Evolutionary conservation across 139 green algal species (phyloP).

Genomic region (Closterium sp.): DNA sequence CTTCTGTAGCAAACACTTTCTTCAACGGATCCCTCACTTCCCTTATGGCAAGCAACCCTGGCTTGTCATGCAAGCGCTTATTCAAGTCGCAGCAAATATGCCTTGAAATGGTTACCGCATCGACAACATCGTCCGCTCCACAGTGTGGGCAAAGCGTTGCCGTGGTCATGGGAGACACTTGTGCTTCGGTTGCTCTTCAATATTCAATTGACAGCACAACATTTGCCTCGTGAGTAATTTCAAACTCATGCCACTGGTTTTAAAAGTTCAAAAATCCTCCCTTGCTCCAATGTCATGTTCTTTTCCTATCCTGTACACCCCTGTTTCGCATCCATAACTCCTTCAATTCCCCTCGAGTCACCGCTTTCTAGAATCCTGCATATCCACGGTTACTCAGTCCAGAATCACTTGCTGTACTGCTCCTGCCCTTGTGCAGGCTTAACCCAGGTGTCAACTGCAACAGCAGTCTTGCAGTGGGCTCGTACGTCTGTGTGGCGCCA

Average conservation of each 20-base stretch:
- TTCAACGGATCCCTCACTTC: background rate
- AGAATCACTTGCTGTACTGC: background rate
- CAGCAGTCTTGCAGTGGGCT: background rate
- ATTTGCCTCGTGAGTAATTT: background rate
- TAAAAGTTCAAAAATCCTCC: background rate
- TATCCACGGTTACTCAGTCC: too few species aligned
- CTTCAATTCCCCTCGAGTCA: too few species aligned
- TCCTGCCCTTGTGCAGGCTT: background rate
- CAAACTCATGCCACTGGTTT: background rate
- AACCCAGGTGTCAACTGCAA: conserved; percentile 2
- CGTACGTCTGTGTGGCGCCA: background rate
- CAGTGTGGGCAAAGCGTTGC: background rate
- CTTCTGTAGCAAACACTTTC: background rate
- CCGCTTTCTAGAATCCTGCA: too few species aligned
- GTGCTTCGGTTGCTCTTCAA: background rate
- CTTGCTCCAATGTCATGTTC: too few species aligned
- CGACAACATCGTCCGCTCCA: background rate
- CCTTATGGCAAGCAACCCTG: background rate
- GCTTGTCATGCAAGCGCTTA: background rate
- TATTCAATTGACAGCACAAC: background rate
- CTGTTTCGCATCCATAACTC: too few species aligned
- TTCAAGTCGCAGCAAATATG: background rate
- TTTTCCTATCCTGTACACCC: too few species aligned
- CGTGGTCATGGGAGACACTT: background rate
- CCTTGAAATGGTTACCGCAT: background rate